Evolutionary conservation across 768 basidiomycete genomes (phyloP).

Genomic region (Mycena kentingensis): DNA sequence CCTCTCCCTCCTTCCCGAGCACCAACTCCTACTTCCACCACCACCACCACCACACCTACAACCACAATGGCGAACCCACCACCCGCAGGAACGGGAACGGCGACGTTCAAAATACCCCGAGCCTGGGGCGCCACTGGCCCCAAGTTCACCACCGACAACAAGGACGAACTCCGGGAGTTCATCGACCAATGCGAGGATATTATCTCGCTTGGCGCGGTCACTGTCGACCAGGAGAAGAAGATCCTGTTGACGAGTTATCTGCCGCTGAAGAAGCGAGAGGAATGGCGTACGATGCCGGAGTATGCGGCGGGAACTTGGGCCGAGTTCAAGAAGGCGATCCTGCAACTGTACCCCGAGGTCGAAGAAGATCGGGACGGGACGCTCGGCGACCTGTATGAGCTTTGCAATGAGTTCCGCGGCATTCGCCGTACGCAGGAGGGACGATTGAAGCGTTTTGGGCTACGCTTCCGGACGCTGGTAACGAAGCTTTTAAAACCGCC

Average conservation of each 20-base stretch:
- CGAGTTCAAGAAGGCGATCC: conserved; percentile 11
- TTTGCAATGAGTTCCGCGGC: not conserved
- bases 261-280: conserved; percentile 5
- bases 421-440: conserved; percentile 6
- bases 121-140: conserved; percentile 14
- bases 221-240: conserved; percentile 10
- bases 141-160: conserved; percentile 13
- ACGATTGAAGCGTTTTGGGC: conserved; percentile 1
- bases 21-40: not conserved
- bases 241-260: conserved; percentile 8
- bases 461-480: conserved; percentile 1
- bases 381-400: conserved; percentile 5
- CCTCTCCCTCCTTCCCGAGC: too few species aligned
- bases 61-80: conserved; percentile 2
- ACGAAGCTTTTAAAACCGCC: conserved; percentile 1
- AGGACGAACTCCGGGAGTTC: conserved; percentile 12
- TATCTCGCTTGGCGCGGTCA: conserved; percentile 7
- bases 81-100: conserved; percentile 5
- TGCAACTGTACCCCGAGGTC: conserved; percentile 9
- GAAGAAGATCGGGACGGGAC: conserved; percentile 13
- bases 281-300: conserved; percentile 1
- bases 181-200: conserved; percentile 9
- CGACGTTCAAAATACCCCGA: conserved; percentile 10
- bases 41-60: conserved; percentile 6
- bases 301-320: not conserved